phyloP scores from a whole-genome alignment of 2,329 filamentous ascomycete species.

The Paracoccidioides brasiliensis region DNA sequence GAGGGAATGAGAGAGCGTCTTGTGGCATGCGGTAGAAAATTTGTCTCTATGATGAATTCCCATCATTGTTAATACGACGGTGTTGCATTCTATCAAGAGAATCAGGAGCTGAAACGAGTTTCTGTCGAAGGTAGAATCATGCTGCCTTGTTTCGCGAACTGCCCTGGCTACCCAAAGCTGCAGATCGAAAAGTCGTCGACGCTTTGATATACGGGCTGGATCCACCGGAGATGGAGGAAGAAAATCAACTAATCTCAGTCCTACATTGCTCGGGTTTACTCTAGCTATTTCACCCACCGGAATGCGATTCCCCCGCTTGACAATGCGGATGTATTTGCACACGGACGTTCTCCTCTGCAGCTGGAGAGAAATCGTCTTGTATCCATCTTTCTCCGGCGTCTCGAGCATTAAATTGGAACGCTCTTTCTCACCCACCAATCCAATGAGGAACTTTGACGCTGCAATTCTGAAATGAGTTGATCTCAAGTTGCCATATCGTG shows the following conservation, averaged over 20 bases:
- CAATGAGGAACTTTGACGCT: no score
- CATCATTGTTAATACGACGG: constrained; percentile 20
- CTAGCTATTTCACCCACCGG: constrained; percentile 4
- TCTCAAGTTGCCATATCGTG: no score
- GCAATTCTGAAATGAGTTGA: no score
- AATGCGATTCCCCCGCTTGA: constrained; percentile 8
- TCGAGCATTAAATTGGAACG: constrained; percentile 16
- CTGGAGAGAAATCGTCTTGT: neutral
- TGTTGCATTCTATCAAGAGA: constrained; percentile 14
- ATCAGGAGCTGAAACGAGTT: neutral
- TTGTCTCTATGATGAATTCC: constrained; percentile 16
- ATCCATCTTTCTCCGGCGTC: constrained; percentile 11
- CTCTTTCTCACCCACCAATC: constrained; percentile 16
- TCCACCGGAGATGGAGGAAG: no score
- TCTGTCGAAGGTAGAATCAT: neutral
- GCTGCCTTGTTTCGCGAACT: neutral
- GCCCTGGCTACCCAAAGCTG: no score
- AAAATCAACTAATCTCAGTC: no score
- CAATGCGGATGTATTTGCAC: constrained; percentile 5
- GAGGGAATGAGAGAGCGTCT: constrained; percentile 15
- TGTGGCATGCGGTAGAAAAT: constrained; percentile 16
- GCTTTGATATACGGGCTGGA: no score
- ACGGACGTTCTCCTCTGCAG: neutral
- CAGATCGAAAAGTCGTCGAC: no score
- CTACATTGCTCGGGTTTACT: no score